Conservation (phyloP, 495 filamentous ascomycete genomes). For the Copromyces sp. region DNA sequence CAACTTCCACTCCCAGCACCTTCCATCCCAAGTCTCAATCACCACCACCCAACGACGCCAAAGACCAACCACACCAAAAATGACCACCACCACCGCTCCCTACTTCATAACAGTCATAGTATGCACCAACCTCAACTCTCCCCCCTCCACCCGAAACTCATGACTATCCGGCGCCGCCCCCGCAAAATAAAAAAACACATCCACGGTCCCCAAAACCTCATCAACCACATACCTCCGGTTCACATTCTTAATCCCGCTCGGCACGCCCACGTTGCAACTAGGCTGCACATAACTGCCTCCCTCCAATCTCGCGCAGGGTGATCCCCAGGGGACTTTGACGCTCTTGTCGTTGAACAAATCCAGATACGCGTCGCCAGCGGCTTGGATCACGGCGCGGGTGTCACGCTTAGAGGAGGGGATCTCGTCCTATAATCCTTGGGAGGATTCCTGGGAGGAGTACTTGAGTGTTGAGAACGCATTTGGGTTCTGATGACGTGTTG, state of each 20-base stretch:
- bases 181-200: constrained; percentile 30
- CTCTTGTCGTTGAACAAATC: constrained; percentile 31
- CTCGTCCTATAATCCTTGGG: constrained; percentile 24
- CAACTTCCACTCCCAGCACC: not conserved
- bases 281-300: constrained; percentile 33
- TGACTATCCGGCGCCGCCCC: constrained; percentile 24
- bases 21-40: constrained; percentile 9
- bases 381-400: constrained; percentile 30
- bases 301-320: constrained; percentile 38
- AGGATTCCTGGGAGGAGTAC: constrained; percentile 29
- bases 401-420: constrained; percentile 33
- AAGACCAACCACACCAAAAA: not conserved
- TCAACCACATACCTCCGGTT: constrained; percentile 24
- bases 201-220: constrained; percentile 33
- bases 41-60: constrained; percentile 4
- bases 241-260: constrained; percentile 18
- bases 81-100: not conserved
- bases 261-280: constrained; percentile 29
- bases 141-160: constrained; percentile 25
- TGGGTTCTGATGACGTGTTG: constrained; percentile 43
- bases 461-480: constrained; percentile 35
- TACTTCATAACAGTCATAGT: constrained; percentile 2
- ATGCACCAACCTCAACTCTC: constrained; percentile 13
- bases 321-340: constrained; percentile 35
- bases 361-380: constrained; percentile 38